Conservation (phyloP, 495 filamentous ascomycete genomes). For the Bryoglossum gracile region DNA sequence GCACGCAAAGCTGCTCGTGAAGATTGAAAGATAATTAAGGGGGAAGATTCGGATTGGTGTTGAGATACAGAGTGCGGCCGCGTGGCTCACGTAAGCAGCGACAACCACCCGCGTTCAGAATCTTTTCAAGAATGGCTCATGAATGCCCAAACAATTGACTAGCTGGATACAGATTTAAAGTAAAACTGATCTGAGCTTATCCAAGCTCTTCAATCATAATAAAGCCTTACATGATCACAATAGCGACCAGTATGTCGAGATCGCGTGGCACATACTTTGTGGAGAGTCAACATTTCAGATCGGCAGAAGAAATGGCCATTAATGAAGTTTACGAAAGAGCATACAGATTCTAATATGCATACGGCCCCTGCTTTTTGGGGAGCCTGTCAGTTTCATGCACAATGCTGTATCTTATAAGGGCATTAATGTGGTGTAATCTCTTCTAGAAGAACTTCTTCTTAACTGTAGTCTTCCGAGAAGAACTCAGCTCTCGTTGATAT, state of each 20-base stretch:
- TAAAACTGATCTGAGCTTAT: neutral
- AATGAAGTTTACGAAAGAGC: neutral
- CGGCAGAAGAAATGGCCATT: neutral
- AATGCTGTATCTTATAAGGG: neutral
- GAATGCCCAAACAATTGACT: neutral
- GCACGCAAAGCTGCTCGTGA: too few relatives aligned
- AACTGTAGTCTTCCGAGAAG: too few relatives aligned
- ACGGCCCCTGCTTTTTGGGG: neutral
- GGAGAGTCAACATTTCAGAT: neutral
- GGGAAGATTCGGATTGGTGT: slow-evolving; percentile 3
- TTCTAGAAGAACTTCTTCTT: neutral
- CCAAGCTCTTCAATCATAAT: neutral
- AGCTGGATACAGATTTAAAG: neutral
- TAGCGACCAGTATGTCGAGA: neutral
- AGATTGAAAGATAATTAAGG: neutral
- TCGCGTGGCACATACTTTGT: neutral
- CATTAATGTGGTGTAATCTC: neutral
- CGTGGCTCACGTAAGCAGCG: slow-evolving; percentile 2
- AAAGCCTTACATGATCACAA: neutral
- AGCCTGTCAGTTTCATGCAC: neutral
- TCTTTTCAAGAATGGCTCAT: neutral
- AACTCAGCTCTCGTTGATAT: too few relatives aligned
- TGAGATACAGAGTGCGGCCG: slow-evolving; percentile 3
- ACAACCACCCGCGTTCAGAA: neutral
- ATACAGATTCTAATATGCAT: neutral